Conservation (phyloP, 495 filamentous ascomycete species). For the Lasiosphaeria ovina region DNA sequence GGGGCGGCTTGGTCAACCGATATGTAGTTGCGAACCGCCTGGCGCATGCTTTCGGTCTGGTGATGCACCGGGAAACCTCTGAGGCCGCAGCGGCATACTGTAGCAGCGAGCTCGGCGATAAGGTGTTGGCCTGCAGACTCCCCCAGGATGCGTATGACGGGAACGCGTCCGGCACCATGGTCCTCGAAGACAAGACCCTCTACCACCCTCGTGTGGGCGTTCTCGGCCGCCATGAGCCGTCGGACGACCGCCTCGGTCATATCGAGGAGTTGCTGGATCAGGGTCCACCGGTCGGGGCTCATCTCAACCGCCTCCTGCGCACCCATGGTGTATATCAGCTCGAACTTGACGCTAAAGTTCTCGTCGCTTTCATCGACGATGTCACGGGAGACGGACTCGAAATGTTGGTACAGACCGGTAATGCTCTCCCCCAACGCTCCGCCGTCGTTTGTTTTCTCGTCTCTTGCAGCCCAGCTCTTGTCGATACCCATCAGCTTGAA, state of each 20-base stretch:
- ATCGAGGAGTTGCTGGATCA: slow-evolving; percentile 55
- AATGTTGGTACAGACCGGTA: slow-evolving; percentile 40
- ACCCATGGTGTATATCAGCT: slow-evolving; percentile 70
- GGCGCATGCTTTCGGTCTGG: slow-evolving; percentile 35
- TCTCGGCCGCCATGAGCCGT: slow-evolving; percentile 17
- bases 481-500: slow-evolving; percentile 67
- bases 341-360: slow-evolving; percentile 57
- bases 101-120: slow-evolving; percentile 27
- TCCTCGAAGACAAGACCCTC: slow-evolving; percentile 20
- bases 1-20: slow-evolving; percentile 26
- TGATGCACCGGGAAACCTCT: slow-evolving; percentile 40
- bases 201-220: slow-evolving; percentile 35
- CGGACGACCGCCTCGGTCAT: slow-evolving; percentile 36
- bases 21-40: slow-evolving; percentile 47
- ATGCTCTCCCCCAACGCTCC: slow-evolving; percentile 30
- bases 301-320: slow-evolving; percentile 53
- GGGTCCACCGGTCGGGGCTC: slow-evolving; percentile 57
- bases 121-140: slow-evolving; percentile 32
- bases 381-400: slow-evolving; percentile 46
- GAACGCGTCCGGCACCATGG: slow-evolving; percentile 31
- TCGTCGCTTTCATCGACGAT: slow-evolving; percentile 69
- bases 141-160: slow-evolving; percentile 44
- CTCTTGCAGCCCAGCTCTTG: slow-evolving; percentile 25
- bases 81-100: slow-evolving; percentile 41
- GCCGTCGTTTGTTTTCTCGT: background rate